phyloP scores from a whole-genome alignment of 371 early-diverging fungal species.

The Mortierella sp. region DNA sequence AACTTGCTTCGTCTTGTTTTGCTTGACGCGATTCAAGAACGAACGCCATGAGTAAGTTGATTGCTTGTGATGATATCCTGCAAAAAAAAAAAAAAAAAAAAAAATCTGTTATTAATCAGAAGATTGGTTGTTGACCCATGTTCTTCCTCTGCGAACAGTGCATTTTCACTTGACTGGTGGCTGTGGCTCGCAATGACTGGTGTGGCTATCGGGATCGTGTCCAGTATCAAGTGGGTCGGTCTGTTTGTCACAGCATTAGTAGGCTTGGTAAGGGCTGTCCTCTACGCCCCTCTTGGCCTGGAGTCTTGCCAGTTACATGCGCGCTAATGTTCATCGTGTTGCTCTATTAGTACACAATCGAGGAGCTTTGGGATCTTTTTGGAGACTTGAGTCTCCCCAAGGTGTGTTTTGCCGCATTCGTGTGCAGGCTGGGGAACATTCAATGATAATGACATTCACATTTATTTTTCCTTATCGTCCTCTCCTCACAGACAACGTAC shows the following conservation, averaged over 20 bases:
- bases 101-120: too few species aligned
- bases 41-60: slow-evolving; percentile 71
- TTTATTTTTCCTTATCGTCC: background rate
- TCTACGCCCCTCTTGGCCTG: too few species aligned
- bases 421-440: background rate
- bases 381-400: slow-evolving; percentile 85
- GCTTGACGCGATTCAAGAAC: slow-evolving; percentile 81
- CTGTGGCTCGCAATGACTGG: slow-evolving; percentile 92
- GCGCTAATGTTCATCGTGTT: too few species aligned
- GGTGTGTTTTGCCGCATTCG: slow-evolving; percentile 33
- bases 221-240: slow-evolving; percentile 99
- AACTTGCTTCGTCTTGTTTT: slow-evolving; percentile 87
- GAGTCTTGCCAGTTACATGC: too few species aligned
- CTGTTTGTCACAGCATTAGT: slow-evolving; percentile 95
- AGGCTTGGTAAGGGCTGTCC: slow-evolving; percentile 83
- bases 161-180: slow-evolving; percentile 91
- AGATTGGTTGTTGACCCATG: slow-evolving; percentile 33
- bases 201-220: slow-evolving; percentile 89
- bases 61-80: too few species aligned
- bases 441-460: background rate
- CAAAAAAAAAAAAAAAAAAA: too few species aligned
- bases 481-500: slow-evolving; percentile 65
- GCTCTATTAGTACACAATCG: slow-evolving; percentile 89
- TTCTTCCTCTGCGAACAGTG: slow-evolving; percentile 53
- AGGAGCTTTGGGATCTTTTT: slow-evolving; percentile 94